These are phyloP conservation scores for Pueraria montana DNA, from an alignment of 306 rosid species.

Conservation along the genomic window DNA sequence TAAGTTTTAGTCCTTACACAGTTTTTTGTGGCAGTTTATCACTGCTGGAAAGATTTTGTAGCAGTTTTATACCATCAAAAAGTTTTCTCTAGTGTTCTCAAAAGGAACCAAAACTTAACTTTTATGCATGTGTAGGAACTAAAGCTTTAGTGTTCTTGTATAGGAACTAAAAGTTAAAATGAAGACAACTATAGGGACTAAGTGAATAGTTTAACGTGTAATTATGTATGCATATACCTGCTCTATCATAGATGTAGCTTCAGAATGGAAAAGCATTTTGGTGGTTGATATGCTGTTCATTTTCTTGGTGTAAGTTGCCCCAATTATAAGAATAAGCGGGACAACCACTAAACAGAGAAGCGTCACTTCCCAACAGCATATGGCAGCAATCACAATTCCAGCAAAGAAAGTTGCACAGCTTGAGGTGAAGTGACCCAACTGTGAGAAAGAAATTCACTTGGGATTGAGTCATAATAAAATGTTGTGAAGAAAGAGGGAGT, in stretches of 20 bases:
- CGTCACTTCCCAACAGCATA: constrained; percentile 81
- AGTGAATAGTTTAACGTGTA: too few relatives aligned
- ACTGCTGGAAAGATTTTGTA: too few relatives aligned
- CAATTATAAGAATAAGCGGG: constrained; percentile 80
- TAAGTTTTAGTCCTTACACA: too few relatives aligned
- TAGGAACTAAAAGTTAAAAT: too few relatives aligned
- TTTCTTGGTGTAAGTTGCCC: constrained; percentile 83
- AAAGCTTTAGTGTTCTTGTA: too few relatives aligned
- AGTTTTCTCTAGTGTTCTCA: too few relatives aligned
- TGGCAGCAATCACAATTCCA: constrained; percentile 77
- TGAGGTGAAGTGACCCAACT: constrained; percentile 85
- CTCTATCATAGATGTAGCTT: constrained; percentile 81
- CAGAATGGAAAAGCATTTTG: constrained; percentile 73
- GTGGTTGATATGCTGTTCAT: constrained; percentile 71
- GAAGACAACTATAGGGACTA: too few relatives aligned
- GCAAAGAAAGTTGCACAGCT: constrained; percentile 74
- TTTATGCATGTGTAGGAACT: background rate
- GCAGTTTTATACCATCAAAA: too few relatives aligned
- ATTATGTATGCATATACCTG: constrained; percentile 59
- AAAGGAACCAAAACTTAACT: too few relatives aligned
- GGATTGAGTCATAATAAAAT: constrained; percentile 14
- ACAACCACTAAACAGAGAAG: constrained; percentile 73
- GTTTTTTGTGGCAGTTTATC: too few relatives aligned
- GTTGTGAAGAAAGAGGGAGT: background rate
- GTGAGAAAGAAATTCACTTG: constrained; percentile 33